Evolutionary conservation across 1,139 yeast genomes (phyloP).

Genomic region (Magnusiomyces suaveolens): DNA sequence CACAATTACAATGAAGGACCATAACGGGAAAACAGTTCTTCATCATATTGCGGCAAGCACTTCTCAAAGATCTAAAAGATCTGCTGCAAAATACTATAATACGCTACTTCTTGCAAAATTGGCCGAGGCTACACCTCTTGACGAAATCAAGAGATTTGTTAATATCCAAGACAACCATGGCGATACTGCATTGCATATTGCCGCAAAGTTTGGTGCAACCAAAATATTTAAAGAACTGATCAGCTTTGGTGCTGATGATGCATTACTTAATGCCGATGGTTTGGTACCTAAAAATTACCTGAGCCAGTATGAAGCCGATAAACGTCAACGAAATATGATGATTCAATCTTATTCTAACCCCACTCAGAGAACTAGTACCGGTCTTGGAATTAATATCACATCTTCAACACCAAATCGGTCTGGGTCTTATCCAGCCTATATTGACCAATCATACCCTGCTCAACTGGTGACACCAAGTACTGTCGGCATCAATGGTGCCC

Average conservation of each 20-base stretch:
- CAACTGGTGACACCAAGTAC: not conserved
- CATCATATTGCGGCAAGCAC: slow-evolving; percentile 72
- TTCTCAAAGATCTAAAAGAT: slow-evolving; percentile 50
- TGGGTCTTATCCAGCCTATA: not conserved
- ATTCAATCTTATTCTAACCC: not conserved
- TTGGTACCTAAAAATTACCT: not conserved
- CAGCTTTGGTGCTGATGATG: slow-evolving; percentile 49
- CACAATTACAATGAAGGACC: slow-evolving; percentile 57
- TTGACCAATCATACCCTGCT: not conserved
- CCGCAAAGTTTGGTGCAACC: slow-evolving; percentile 65
- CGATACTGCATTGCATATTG: slow-evolving; percentile 78
- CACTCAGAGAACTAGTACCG: not conserved
- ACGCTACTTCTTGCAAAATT: slow-evolving; percentile 67
- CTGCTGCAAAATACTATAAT: slow-evolving; percentile 72
- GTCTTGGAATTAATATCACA: not conserved
- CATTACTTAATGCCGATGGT: not conserved
- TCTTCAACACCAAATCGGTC: not conserved
- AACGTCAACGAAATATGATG: not conserved
- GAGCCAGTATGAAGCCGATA: not conserved
- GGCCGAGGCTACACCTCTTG: slow-evolving; percentile 39
- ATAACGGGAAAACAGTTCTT: slow-evolving; percentile 55
- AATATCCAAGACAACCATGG: slow-evolving; percentile 78
- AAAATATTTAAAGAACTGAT: slow-evolving; percentile 65
- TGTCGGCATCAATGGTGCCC: not conserved
- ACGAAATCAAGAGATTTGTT: slow-evolving; percentile 45